Percentiles rank a stretch among this genome's conserved stretches.
phyloP scores from a whole-genome alignment of 345 rosid species.

The Eucalyptus marginata region DNA sequence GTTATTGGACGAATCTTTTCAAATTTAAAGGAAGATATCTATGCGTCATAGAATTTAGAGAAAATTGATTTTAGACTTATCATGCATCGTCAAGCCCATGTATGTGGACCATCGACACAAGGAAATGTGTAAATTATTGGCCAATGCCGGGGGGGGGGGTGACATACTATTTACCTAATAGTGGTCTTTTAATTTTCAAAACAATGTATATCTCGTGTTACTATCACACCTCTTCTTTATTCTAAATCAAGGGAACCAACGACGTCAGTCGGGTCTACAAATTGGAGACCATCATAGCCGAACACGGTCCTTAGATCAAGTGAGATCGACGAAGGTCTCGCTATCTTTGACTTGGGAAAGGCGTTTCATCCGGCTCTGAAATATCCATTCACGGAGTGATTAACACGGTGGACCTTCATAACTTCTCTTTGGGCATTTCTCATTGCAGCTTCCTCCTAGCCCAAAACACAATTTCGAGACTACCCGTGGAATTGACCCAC shows the following conservation, averaged over 20 bases:
- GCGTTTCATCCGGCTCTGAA: not conserved
- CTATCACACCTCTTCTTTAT: not conserved
- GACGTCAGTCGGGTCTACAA: fast-evolving
- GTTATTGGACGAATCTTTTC: not conserved
- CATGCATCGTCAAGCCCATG: not conserved
- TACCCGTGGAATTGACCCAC: not conserved
- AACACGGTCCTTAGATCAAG: not conserved
- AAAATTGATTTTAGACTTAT: not conserved
- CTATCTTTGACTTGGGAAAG: not conserved
- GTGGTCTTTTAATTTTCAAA: not conserved
- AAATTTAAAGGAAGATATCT: not conserved
- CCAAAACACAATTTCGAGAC: not conserved
- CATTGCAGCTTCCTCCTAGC: not conserved
- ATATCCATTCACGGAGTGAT: not conserved
- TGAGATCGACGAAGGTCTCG: not conserved
- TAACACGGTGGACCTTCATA: not conserved
- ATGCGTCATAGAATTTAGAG: not conserved
- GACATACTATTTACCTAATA: not conserved
- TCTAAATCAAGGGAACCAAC: not conserved
- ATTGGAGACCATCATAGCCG: not conserved
- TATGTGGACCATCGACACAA: fast-evolving
- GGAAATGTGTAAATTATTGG: not conserved
- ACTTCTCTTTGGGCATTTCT: not conserved
- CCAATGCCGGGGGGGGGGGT: not conserved
- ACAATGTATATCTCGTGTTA: not conserved